These are phyloP conservation scores for Polyplosphaeria fusca DNA, from an alignment of 495 filamentous ascomycete species.

Conservation along the genomic window DNA sequence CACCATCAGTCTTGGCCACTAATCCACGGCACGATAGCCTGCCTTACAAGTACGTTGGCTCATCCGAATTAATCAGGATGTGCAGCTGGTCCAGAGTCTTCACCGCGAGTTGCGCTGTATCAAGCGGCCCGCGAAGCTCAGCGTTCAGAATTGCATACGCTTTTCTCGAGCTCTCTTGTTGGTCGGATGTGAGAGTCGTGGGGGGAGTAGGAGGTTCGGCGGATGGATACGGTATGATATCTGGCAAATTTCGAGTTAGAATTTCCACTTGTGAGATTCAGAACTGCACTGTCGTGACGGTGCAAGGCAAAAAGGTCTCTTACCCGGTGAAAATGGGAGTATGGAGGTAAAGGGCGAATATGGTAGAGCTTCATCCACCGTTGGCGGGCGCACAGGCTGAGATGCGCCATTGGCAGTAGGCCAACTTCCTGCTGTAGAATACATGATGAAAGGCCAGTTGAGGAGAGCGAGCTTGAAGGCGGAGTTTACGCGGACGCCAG, in stretches of 20 bases:
- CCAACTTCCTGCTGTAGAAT: conserved; percentile 11
- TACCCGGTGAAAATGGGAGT: conserved; percentile 81
- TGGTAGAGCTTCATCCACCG: conserved; percentile 80
- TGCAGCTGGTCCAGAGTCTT: conserved; percentile 60
- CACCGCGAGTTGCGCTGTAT: conserved; percentile 35
- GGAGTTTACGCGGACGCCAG: not conserved
- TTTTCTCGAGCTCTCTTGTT: conserved; percentile 28
- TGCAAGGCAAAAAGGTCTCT: no score
- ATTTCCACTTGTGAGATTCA: no score
- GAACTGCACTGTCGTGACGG: no score
- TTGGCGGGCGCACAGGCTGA: conserved; percentile 48
- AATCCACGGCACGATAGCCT: no score
- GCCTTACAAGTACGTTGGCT: conserved; percentile 74
- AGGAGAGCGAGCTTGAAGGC: not conserved
- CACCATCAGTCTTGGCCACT: conserved; percentile 29
- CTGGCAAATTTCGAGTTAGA: no score
- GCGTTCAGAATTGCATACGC: conserved; percentile 35
- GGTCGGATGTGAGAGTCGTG: conserved; percentile 43
- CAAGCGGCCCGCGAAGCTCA: conserved; percentile 29
- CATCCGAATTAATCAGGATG: conserved; percentile 62
- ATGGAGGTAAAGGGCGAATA: conserved; percentile 90
- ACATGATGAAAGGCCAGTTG: conserved; percentile 7
- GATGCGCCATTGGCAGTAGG: conserved; percentile 21
- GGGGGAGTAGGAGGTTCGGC: conserved; percentile 44
- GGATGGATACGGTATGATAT: conserved; percentile 68